phyloP scores from a whole-genome alignment of 2,329 filamentous ascomycete genomes.

The Madurella mycetomatis region DNA sequence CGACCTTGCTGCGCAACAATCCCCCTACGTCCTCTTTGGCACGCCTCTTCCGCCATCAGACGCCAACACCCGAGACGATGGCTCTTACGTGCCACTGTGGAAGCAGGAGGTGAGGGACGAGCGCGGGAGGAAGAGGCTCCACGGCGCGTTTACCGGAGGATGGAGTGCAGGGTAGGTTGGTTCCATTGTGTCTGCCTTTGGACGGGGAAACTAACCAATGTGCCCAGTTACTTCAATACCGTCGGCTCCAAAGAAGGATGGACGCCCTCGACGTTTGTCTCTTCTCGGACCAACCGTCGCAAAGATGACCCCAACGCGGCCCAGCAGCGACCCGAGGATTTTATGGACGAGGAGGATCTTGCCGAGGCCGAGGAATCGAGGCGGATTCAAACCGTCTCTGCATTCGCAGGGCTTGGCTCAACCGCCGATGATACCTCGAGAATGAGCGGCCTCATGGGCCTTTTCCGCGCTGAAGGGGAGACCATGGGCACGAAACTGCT shows the following conservation, averaged over 20 bases:
- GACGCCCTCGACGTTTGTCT: conserved; percentile 88
- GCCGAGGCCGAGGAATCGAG: conserved; percentile 78
- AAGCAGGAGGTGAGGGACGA: conserved; percentile 97
- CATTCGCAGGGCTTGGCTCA: conserved; percentile 72
- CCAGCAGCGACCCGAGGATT: conserved; percentile 74
- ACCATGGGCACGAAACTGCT: conserved; percentile 84
- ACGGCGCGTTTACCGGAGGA: conserved; percentile 94
- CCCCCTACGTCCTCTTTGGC: conserved; percentile 75
- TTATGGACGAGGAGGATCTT: conserved; percentile 97
- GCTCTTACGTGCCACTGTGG: conserved; percentile 91
- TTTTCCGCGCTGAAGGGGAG: conserved; percentile 69
- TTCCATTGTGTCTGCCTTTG: not conserved
- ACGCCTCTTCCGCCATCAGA: conserved; percentile 78
- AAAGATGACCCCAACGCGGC: conserved; percentile 55
- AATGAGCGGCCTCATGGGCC: conserved; percentile 58
- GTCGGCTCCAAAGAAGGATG: conserved; percentile 98
- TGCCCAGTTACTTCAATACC: conserved; percentile 83
- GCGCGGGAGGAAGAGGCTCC: conserved; percentile 79
- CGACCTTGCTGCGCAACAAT: conserved; percentile 61
- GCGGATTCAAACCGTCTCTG: conserved; percentile 65
- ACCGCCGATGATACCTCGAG: conserved; percentile 52
- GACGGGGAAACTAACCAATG: conserved; percentile 3
- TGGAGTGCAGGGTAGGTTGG: conserved; percentile 83
- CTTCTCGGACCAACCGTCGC: conserved; percentile 74
- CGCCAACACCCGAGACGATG: conserved; percentile 75